Evolutionary conservation across 176 grass and related monocot species (phyloP).

Genomic region (Neostapfia colusana): DNA sequence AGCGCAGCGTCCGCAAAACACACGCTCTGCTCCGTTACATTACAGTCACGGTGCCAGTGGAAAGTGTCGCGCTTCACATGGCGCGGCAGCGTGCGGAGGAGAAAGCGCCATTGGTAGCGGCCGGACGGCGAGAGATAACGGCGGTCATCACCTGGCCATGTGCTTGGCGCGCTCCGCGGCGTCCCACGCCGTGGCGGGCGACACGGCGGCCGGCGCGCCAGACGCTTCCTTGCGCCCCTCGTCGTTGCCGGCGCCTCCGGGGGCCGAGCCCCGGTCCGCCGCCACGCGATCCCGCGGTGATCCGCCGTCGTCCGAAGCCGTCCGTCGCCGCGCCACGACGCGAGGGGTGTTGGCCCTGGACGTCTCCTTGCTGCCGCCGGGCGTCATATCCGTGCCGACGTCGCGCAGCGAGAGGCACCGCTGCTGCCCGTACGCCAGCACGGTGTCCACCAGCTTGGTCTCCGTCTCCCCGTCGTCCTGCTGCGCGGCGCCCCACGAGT

Average conservation of each 20-base stretch:
- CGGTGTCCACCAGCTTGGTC: constrained; percentile 61
- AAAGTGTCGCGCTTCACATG: neutral
- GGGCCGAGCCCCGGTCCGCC: neutral
- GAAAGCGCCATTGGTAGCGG: constrained; percentile 10
- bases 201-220: constrained; percentile 34
- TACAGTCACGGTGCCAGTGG: neutral
- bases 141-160: constrained; percentile 60
- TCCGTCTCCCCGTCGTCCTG: constrained; percentile 38
- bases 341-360: constrained; percentile 72
- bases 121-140: neutral
- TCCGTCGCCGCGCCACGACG: neutral
- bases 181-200: constrained; percentile 71
- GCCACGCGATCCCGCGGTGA: neutral
- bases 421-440: constrained; percentile 28
- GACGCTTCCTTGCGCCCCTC: neutral
- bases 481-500: constrained; percentile 46
- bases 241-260: neutral
- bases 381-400: constrained; percentile 87
- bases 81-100: constrained; percentile 2
- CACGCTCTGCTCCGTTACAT: neutral
- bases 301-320: neutral
- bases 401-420: constrained; percentile 57
- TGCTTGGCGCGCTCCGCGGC: constrained; percentile 79
- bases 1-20: neutral
- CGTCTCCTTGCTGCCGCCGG: constrained; percentile 74